phyloP scores from a whole-genome alignment of 805 yeast genomes.

The Lipomyces japonicus region DNA sequence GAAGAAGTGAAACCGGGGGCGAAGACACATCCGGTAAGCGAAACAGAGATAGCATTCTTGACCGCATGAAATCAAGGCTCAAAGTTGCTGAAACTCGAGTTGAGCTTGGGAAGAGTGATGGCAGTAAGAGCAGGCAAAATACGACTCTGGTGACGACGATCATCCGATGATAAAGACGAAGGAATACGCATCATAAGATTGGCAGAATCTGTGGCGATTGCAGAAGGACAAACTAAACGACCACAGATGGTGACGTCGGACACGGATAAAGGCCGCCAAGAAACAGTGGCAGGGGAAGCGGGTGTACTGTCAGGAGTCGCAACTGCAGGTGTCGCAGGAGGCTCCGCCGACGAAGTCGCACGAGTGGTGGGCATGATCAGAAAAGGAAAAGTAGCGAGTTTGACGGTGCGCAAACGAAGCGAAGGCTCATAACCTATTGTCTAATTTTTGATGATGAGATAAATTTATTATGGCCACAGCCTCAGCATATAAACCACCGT shows the following conservation, averaged over 20 bases:
- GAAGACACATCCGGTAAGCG: neutral
- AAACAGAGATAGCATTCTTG: neutral
- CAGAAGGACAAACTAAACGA: neutral
- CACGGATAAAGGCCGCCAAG: neutral
- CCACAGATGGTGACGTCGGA: neutral
- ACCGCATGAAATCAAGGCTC: neutral
- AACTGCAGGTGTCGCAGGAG: neutral
- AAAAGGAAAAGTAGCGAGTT: neutral
- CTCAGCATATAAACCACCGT: too few relatives aligned
- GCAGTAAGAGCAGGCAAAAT: neutral
- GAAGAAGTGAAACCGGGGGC: neutral
- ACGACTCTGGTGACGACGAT: neutral
- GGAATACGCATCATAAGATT: neutral
- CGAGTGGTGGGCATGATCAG: too few relatives aligned
- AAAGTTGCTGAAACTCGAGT: neutral
- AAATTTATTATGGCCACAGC: neutral
- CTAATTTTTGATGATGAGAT: neutral
- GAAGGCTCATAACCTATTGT: neutral
- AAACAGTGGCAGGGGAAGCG: neutral
- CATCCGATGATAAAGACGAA: neutral
- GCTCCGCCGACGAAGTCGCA: neutral
- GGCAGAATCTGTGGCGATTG: too few relatives aligned
- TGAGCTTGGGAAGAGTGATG: neutral
- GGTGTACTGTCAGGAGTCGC: neutral
- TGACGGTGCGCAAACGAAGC: neutral